phyloP scores from a whole-genome alignment of 2,329 filamentous ascomycete species.

The Phaeosphaeriaceae sp. region DNA sequence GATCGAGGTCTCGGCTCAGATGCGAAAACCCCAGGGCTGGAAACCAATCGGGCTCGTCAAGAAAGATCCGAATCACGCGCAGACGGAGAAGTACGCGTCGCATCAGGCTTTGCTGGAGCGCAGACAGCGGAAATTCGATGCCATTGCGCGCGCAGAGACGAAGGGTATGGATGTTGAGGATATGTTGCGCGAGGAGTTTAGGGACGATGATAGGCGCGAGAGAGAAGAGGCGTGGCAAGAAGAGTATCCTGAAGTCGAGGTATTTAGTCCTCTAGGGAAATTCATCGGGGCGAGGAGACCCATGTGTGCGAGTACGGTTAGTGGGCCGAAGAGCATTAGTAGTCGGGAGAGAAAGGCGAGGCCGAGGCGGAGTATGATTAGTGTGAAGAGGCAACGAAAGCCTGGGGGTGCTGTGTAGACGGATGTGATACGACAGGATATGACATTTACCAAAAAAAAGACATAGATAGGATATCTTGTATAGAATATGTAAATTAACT shows the following conservation, averaged over 20 bases:
- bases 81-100: constrained; percentile 3
- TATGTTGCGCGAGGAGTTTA: constrained; percentile 43
- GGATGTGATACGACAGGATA: neutral
- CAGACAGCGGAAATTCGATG: constrained; percentile 25
- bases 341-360: constrained; percentile 59
- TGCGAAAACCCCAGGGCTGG: constrained; percentile 59
- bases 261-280: constrained; percentile 84
- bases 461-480: neutral
- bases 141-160: constrained; percentile 13
- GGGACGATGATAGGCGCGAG: constrained; percentile 19
- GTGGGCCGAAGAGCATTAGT: constrained; percentile 60
- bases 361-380: constrained; percentile 73
- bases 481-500: neutral
- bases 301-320: constrained; percentile 73
- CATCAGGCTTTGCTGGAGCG: constrained; percentile 13
- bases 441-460: too few species aligned
- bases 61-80: constrained; percentile 47
- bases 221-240: constrained; percentile 23
- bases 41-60: constrained; percentile 54
- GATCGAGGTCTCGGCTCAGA: constrained; percentile 85
- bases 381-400: constrained; percentile 43
- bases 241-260: constrained; percentile 74
- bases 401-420: constrained; percentile 10
- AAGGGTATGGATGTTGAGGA: constrained; percentile 25
- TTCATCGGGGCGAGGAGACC: constrained; percentile 72